Evolutionary conservation across 306 rosid species (phyloP).

Genomic region (Gillenia trifoliata): DNA sequence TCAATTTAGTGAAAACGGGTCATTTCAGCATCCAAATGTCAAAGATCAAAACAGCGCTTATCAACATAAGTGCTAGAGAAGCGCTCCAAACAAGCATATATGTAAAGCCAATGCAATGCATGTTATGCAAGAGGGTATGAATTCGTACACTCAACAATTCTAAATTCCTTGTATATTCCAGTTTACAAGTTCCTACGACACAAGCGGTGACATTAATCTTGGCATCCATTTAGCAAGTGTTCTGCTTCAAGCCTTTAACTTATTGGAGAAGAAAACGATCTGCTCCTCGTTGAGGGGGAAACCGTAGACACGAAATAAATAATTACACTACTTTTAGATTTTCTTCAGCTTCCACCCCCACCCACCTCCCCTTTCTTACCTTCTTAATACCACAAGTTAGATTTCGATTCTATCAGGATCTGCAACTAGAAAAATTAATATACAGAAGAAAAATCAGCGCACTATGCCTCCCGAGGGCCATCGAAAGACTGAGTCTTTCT

Average conservation of each 20-base stretch:
- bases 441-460: conserved; percentile 1
- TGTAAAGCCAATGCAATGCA: no score
- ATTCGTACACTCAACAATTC: not conserved
- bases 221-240: not conserved
- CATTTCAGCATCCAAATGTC: no score
- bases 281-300: not conserved
- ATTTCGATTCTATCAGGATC: not conserved
- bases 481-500: conserved; percentile 77
- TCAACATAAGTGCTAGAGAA: no score
- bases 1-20: no score
- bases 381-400: not conserved
- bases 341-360: not conserved
- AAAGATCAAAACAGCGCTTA: no score
- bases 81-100: no score
- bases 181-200: not conserved
- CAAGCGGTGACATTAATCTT: not conserved
- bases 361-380: not conserved
- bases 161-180: not conserved
- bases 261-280: not conserved
- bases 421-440: not conserved
- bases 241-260: not conserved
- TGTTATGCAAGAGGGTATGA: not conserved
- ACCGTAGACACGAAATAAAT: not conserved
- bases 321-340: not conserved
- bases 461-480: conserved; percentile 61